phyloP scores from a whole-genome alignment of 1,284 basidiomycete genomes.

The Tremellales sp. region DNA sequence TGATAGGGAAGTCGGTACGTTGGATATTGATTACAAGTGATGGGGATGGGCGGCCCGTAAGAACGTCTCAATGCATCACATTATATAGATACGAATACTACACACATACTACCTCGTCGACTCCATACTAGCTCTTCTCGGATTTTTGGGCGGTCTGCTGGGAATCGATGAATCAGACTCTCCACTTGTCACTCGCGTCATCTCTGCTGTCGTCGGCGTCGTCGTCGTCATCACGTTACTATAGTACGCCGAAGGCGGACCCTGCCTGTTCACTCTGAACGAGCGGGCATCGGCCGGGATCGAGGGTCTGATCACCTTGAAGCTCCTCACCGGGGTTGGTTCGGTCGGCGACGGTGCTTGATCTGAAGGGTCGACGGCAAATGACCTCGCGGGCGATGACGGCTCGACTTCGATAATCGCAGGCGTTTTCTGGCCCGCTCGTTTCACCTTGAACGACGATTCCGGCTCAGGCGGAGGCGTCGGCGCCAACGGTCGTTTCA shows the following conservation, averaged over 20 bases:
- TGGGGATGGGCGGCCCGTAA: too few relatives aligned
- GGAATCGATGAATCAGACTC: not conserved
- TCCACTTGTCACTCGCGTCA: not conserved
- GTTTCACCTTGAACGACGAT: slow-evolving; percentile 21
- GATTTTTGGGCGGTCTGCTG: slow-evolving; percentile 12
- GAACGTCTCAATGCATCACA: too few relatives aligned
- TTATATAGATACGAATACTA: not conserved
- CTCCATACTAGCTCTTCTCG: slow-evolving; percentile 15
- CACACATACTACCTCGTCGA: not conserved
- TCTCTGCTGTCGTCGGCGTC: not conserved
- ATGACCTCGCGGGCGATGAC: slow-evolving; percentile 7
- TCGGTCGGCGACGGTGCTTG: not conserved
- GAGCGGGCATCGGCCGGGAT: not conserved
- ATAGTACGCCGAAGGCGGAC: not conserved
- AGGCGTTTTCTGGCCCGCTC: slow-evolving; percentile 14
- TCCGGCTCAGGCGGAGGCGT: not conserved
- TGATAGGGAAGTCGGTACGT: too few relatives aligned
- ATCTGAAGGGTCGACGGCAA: not conserved
- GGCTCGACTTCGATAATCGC: slow-evolving; percentile 2
- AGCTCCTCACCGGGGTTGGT: slow-evolving; percentile 4
- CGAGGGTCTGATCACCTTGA: slow-evolving; percentile 15
- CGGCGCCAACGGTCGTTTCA: not conserved
- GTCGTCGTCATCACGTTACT: not conserved
- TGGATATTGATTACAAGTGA: too few relatives aligned
- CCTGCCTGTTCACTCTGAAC: not conserved